Percentiles rank a stretch among this genome's conserved stretches.
Conservation (phyloP, 495 filamentous ascomycete genomes). For the Aspergillus heteromorphus region DNA sequence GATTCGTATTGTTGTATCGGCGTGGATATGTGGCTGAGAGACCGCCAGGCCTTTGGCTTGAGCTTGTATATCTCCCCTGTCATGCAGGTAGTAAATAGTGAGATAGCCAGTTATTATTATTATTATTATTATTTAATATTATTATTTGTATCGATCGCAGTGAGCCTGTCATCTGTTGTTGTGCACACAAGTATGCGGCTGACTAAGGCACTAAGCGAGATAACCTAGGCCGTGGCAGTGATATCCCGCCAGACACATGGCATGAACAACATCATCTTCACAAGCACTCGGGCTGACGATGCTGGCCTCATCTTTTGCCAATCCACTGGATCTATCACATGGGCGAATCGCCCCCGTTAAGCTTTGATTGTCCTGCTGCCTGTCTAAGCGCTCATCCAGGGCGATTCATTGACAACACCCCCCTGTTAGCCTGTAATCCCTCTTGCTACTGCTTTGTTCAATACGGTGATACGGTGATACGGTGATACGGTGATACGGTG, state of each 20-base stretch:
- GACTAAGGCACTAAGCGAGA: background rate
- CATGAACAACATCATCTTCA: background rate
- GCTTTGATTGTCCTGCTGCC: background rate
- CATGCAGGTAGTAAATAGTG: no score
- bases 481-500: no score
- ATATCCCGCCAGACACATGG: background rate
- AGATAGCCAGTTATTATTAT: no score
- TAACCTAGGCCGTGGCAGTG: background rate
- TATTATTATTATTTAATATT: no score
- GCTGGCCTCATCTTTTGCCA: background rate
- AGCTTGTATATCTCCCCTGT: no score
- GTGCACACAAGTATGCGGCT: background rate
- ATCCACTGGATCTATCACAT: constrained; percentile 10
- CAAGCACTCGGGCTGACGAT: constrained; percentile 1
- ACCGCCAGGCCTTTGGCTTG: no score
- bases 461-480: constrained; percentile 9
- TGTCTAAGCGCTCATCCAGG: background rate
- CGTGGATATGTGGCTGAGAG: background rate
- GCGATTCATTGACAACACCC: no score
- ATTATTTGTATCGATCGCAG: no score
- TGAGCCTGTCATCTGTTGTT: background rate
- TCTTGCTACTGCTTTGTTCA: background rate
- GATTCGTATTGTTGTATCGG: no score
- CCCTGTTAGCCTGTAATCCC: background rate
- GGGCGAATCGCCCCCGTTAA: constrained; percentile 3